Conservation (phyloP, 2,329 filamentous ascomycete genomes). For the Nemania sp. region DNA sequence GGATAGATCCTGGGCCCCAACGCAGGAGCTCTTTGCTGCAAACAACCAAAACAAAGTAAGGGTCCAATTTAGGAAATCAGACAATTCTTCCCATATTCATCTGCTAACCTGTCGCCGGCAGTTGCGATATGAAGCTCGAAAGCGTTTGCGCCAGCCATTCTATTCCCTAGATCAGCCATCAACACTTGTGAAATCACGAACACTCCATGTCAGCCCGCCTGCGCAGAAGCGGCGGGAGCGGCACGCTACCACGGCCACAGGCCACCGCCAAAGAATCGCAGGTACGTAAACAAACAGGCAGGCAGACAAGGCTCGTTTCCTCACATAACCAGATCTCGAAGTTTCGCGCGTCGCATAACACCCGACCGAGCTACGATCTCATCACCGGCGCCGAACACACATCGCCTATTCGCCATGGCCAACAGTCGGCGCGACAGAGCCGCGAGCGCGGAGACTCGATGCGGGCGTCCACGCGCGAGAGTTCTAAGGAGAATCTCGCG, state of each 20-base stretch:
- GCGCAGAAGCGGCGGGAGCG: constrained; percentile 35
- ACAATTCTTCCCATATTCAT: too few relatives aligned
- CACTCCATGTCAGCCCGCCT: constrained; percentile 35
- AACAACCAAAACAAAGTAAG: constrained; percentile 24
- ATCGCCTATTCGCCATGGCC: constrained; percentile 34
- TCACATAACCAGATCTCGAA: constrained; percentile 45
- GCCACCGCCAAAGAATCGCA: constrained; percentile 33
- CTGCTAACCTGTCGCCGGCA: background rate
- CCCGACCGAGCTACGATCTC: constrained; percentile 62
- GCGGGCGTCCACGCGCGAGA: constrained; percentile 57
- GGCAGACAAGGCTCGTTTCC: background rate
- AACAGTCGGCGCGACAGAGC: constrained; percentile 48
- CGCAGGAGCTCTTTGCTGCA: constrained; percentile 9
- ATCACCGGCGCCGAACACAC: constrained; percentile 56
- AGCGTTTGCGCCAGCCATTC: background rate
- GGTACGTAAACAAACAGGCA: constrained; percentile 34
- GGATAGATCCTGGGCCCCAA: background rate
- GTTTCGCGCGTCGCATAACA: constrained; percentile 52
- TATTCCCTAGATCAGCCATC: background rate
- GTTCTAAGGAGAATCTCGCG: constrained; percentile 62
- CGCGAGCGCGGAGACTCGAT: constrained; percentile 43
- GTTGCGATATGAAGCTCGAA: constrained; percentile 5
- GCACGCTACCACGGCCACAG: constrained; percentile 29
- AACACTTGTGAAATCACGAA: background rate
- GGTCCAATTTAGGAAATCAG: too few relatives aligned